These are phyloP conservation scores for Aspergillus floridensis DNA, from an alignment of 2,329 filamentous ascomycete species.

Conservation along the genomic window DNA sequence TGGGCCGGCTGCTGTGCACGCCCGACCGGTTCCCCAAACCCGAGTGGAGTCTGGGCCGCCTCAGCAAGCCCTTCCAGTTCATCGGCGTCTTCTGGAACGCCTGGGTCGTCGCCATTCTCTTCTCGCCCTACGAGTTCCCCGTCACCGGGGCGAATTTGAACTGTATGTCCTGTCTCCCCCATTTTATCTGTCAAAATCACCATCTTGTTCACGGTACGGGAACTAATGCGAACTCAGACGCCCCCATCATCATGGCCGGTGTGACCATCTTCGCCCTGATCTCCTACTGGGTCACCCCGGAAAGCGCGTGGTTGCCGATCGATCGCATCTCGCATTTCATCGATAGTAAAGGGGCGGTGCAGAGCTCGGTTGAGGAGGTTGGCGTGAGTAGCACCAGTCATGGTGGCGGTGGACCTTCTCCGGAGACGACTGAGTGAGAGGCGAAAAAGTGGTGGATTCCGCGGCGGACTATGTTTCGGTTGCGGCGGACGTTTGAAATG, in stretches of 20 bases:
- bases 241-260: constrained; percentile 52
- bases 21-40: constrained; percentile 50
- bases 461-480: background rate
- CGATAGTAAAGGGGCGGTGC: constrained; percentile 34
- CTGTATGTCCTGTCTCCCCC: constrained; percentile 27
- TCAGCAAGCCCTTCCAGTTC: constrained; percentile 49
- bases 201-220: background rate
- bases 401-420: background rate
- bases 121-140: constrained; percentile 48
- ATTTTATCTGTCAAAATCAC: background rate
- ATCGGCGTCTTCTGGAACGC: constrained; percentile 51
- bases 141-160: constrained; percentile 46
- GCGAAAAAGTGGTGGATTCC: background rate
- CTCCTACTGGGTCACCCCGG: constrained; percentile 51
- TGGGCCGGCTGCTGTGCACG: constrained; percentile 49
- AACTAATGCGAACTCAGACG: constrained; percentile 32
- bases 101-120: constrained; percentile 51
- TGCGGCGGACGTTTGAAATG: background rate
- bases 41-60: constrained; percentile 46
- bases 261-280: constrained; percentile 51
- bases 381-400: background rate
- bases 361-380: constrained; percentile 30
- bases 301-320: constrained; percentile 47
- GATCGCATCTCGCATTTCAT: constrained; percentile 47
- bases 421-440: background rate